phyloP scores from a whole-genome alignment of 2,329 filamentous ascomycete species.

The Clarireedia monteithiana region DNA sequence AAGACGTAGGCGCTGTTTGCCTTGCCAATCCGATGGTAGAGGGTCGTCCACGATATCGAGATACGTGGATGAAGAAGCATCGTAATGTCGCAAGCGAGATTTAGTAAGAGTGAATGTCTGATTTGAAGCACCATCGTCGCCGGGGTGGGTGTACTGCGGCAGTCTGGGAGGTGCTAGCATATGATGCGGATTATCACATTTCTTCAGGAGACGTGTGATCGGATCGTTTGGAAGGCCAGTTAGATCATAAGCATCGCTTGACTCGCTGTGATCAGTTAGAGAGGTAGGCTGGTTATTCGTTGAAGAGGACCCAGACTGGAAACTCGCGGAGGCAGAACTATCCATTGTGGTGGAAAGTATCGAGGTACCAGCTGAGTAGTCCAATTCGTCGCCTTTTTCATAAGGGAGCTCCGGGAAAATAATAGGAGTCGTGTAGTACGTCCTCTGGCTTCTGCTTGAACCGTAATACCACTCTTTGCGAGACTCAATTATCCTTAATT shows the following conservation, averaged over 20 bases:
- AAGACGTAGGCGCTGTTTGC: constrained; percentile 37
- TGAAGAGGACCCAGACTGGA: background rate
- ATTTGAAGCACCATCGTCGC: constrained; percentile 35
- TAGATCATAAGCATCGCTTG: constrained; percentile 1
- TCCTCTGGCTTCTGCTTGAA: constrained; percentile 51
- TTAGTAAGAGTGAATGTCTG: constrained; percentile 43
- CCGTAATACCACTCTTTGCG: constrained; percentile 58
- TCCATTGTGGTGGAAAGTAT: constrained; percentile 1
- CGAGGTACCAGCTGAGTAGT: background rate
- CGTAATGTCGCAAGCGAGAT: constrained; percentile 49
- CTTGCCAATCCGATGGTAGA: constrained; percentile 28
- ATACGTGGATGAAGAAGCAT: constrained; percentile 44
- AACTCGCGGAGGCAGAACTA: background rate
- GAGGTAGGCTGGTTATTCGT: background rate
- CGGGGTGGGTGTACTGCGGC: constrained; percentile 40
- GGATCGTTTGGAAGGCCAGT: constrained; percentile 20
- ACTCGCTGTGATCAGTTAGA: background rate
- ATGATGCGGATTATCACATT: constrained; percentile 32
- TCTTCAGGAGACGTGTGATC: constrained; percentile 17
- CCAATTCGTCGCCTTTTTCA: constrained; percentile 8
- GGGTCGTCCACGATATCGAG: constrained; percentile 52
- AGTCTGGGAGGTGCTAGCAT: constrained; percentile 31
- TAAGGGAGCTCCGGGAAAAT: constrained; percentile 30
- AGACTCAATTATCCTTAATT: constrained; percentile 56
- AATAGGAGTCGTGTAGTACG: constrained; percentile 56